A percentile compares a stretch with the other conserved stretches of the same genome.
These are phyloP conservation scores for Phaseolus lunatus DNA, from an alignment of 306 rosid species.

Conservation along the genomic window DNA sequence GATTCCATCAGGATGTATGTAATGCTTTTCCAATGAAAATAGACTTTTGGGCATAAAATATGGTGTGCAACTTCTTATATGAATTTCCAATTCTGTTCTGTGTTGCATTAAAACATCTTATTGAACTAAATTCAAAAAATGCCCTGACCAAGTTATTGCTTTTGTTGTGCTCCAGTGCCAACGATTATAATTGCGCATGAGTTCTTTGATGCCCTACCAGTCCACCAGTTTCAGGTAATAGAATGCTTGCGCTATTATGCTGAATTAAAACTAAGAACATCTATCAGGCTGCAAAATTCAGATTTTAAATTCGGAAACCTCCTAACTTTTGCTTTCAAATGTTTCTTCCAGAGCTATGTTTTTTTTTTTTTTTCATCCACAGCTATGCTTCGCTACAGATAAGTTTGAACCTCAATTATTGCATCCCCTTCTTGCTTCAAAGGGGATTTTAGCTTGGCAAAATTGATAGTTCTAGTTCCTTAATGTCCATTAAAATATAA, in stretches of 20 bases:
- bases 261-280: slow-evolving; percentile 31
- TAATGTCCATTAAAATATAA: slow-evolving; percentile 6
- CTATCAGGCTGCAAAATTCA: slow-evolving; percentile 20
- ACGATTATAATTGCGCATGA: slow-evolving; percentile 89
- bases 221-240: slow-evolving; percentile 92
- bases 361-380: slow-evolving; percentile 3
- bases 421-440: background rate
- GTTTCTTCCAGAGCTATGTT: slow-evolving; percentile 12
- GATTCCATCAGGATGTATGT: slow-evolving; percentile 91
- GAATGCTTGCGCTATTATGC: slow-evolving; percentile 28
- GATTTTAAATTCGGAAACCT: slow-evolving; percentile 15
- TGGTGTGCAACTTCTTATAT: slow-evolving; percentile 19
- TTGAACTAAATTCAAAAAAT: slow-evolving; percentile 5
- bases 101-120: background rate
- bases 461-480: slow-evolving; percentile 13
- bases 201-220: slow-evolving; percentile 92
- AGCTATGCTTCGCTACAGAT: slow-evolving; percentile 1
- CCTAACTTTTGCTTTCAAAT: slow-evolving; percentile 26
- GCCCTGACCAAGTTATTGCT: slow-evolving; percentile 37
- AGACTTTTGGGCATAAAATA: slow-evolving; percentile 19
- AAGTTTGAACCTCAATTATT: background rate
- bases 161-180: slow-evolving; percentile 65
- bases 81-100: slow-evolving; percentile 8
- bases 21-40: slow-evolving; percentile 42
- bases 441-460: slow-evolving; percentile 1